Evolutionary conservation across 805 yeast species (phyloP).

Genomic region (Candida cerambycidarum): DNA sequence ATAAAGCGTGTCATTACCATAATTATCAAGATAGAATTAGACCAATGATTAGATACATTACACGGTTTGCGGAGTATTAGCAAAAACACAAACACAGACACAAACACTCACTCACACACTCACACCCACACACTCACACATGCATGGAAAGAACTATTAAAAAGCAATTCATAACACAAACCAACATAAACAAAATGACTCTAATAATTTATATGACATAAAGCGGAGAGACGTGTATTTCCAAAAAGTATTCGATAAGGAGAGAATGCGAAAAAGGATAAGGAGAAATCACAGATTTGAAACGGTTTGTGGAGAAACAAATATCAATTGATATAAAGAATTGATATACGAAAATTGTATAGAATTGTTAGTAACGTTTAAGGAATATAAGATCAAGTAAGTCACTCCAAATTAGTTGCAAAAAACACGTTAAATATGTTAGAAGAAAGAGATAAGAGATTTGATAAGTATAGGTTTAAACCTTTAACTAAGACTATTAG

Average conservation of each 20-base stretch:
- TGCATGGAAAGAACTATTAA: no score
- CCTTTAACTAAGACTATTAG: slow-evolving; percentile 3
- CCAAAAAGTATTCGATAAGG: slow-evolving; percentile 5
- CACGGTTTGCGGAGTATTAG: no score
- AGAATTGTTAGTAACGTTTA: neutral
- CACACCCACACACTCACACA: no score
- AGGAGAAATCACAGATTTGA: slow-evolving; percentile 1
- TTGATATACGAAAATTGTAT: neutral
- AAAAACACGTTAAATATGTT: slow-evolving; percentile 4
- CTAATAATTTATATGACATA: neutral
- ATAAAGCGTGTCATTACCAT: no score
- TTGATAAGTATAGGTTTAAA: slow-evolving; percentile 4
- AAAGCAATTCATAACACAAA: no score
- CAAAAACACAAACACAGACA: no score
- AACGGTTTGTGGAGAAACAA: neutral
- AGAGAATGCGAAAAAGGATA: slow-evolving; percentile 4
- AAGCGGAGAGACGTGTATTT: slow-evolving; percentile 7
- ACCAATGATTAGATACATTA: no score
- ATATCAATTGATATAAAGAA: neutral
- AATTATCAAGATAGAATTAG: no score
- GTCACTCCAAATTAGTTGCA: neutral
- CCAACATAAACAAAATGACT: neutral
- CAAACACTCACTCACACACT: no score
- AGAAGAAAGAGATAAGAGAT: slow-evolving; percentile 6
- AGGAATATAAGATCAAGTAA: neutral